A percentile compares a stretch with the other conserved stretches of the same genome.
phyloP scores from a whole-genome alignment of 306 rosid genomes.

The Carpinus viminea region DNA sequence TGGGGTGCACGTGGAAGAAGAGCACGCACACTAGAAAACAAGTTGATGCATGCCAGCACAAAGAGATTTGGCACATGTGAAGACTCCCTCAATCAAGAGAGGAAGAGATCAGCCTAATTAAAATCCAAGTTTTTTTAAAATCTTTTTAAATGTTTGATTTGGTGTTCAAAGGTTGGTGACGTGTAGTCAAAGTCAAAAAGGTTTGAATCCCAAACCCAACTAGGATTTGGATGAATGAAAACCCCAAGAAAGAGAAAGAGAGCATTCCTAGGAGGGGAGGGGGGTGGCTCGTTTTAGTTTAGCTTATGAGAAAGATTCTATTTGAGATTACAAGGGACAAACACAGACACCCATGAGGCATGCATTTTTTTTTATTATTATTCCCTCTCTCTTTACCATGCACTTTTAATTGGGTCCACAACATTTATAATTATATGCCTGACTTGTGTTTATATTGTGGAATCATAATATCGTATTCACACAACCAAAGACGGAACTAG shows the following conservation, averaged over 20 bases:
- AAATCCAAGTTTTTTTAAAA: no score
- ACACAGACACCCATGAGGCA: constrained; percentile 57
- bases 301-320: constrained; percentile 56
- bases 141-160: neutral
- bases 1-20: neutral
- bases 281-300: constrained; percentile 41
- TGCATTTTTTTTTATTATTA: constrained; percentile 36
- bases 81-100: no score
- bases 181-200: constrained; percentile 70
- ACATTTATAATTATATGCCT: no score
- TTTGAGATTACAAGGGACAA: constrained; percentile 42
- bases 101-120: constrained; percentile 22
- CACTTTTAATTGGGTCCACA: no score
- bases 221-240: constrained; percentile 46
- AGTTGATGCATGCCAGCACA: constrained; percentile 27
- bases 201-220: constrained; percentile 64
- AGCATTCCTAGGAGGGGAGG: constrained; percentile 53
- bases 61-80: constrained; percentile 26
- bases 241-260: constrained; percentile 44
- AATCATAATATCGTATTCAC: no score
- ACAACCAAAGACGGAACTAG: no score
- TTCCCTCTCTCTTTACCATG: no score
- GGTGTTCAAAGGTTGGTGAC: constrained; percentile 11
- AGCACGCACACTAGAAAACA: constrained; percentile 2
- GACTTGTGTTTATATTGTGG: no score